Evolutionary conservation across 2,329 filamentous ascomycete genomes (phyloP), one percentile per base, ranked within the genome.

Genomic region (Geosmithia flava): DNA sequence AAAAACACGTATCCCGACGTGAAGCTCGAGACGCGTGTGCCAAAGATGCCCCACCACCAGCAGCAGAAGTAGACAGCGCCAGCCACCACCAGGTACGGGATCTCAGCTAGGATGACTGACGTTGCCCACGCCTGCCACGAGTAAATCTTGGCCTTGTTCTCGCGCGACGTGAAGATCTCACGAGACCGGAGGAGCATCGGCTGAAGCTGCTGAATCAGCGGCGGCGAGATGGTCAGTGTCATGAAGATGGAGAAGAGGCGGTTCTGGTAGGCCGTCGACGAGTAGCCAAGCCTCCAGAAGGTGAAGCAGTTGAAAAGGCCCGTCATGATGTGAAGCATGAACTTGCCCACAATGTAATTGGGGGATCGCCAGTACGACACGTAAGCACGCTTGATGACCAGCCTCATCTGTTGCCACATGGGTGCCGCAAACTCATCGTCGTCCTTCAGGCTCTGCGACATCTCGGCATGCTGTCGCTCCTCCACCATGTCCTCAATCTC

Each of bases 101-200:
- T 69, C 61, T 90, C 85, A 16, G 76, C 80, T 1, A 87, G 54
- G 5, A 88, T 74, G 1, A 76, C 74, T 0, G 76, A 81, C 2
- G 78, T 80, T 0, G 78, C 75, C 63, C 85, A 87, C 0, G 84
- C 82, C 15, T 76, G 64, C 85, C 85, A 89, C 2, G 78, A 81
- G 64, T 91, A 93, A 23, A 88, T 87, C 61, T 88, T 88, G 16
- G 83, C 78, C n/a, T 78, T 85, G 45, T 80, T 75, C 61, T 93
- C 87, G 5, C 87, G 75, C 2, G 75, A 78, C 59, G 83, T 68
- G 65, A 86, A 93, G 23, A 91, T 71, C 30, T 76, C 70, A 3
- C 84, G 74, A 43, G 79, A 76, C 50, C 76, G 68, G 47, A 88
- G 67, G 59, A 84, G 89, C 5, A 78, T 76, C 1, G 86, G 86